Percentiles rank a stretch among this genome's conserved stretches.
These are phyloP conservation scores for Penicillium lividum DNA, from an alignment of 495 filamentous ascomycete genomes.

Conservation along the genomic window DNA sequence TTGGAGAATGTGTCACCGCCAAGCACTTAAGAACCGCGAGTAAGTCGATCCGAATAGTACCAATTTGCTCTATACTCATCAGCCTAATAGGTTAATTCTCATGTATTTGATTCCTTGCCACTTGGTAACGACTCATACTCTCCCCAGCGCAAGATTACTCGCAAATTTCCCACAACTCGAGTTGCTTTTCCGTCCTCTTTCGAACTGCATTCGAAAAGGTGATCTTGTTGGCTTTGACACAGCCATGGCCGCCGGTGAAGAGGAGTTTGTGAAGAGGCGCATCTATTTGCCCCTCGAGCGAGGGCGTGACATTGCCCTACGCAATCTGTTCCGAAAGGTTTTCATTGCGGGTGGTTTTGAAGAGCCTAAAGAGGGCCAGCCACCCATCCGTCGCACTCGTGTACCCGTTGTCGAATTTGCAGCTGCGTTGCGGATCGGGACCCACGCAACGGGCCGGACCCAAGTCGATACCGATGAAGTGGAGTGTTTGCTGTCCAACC, in stretches of 20 bases:
- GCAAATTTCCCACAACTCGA: conserved; percentile 75
- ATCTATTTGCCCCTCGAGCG: conserved; percentile 94
- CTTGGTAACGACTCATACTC: conserved; percentile 79
- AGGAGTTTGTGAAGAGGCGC: conserved; percentile 88
- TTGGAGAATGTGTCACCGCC: conserved; percentile 71
- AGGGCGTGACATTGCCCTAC: conserved; percentile 83
- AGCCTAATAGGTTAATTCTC: conserved; percentile 71
- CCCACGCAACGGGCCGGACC: conserved; percentile 55
- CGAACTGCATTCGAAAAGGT: conserved; percentile 72
- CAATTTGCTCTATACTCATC: conserved; percentile 18
- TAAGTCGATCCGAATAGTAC: conserved; percentile 38
- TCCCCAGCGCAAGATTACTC: conserved; percentile 73
- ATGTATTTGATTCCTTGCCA: conserved; percentile 93
- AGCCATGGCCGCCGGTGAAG: conserved; percentile 76
- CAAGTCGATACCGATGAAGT: conserved; percentile 86
- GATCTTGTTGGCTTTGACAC: conserved; percentile 83
- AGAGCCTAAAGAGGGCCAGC: conserved; percentile 64
- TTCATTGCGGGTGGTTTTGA: conserved; percentile 80
- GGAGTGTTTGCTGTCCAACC: conserved; percentile 89
- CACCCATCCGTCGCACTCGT: conserved; percentile 67
- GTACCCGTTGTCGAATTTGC: conserved; percentile 80
- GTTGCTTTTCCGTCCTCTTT: conserved; percentile 74
- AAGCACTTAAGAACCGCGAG: conserved; percentile 75
- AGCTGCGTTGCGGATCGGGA: conserved; percentile 58
- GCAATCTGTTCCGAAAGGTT: conserved; percentile 88